Percentiles rank a stretch among this genome's conserved stretches.
phyloP scores from a whole-genome alignment of 1,284 basidiomycete species.

The Apiotrichum siamense region DNA sequence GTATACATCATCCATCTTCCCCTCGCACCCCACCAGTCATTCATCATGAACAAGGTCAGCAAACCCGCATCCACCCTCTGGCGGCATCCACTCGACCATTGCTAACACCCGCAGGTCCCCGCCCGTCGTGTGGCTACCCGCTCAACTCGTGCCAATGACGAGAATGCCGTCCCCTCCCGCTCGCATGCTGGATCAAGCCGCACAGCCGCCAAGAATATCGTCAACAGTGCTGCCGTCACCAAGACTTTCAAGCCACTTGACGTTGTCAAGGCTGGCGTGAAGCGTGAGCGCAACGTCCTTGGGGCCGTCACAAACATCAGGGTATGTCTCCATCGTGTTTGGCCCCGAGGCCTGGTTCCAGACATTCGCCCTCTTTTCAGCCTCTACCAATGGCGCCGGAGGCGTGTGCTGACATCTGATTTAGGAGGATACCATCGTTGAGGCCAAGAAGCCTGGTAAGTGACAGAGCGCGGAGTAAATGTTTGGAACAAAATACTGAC shows the following conservation, averaged over 20 bases:
- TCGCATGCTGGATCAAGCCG: constrained; percentile 1
- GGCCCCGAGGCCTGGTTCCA: not conserved
- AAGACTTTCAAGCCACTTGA: constrained; percentile 2
- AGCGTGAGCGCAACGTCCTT: constrained; percentile 40
- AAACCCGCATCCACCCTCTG: no score
- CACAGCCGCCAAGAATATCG: constrained; percentile 22
- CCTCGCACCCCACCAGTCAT: no score
- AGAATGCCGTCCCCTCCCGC: constrained; percentile 39
- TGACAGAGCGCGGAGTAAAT: not conserved
- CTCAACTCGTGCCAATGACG: constrained; percentile 31
- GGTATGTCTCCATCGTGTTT: constrained; percentile 9
- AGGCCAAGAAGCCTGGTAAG: constrained; percentile 34
- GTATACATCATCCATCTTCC: not conserved
- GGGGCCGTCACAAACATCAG: constrained; percentile 35
- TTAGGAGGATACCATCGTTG: constrained; percentile 25
- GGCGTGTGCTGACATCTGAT: constrained; percentile 2
- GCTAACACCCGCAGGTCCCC: constrained; percentile 9
- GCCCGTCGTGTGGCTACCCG: constrained; percentile 28
- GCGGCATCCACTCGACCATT: no score
- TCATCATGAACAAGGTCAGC: no score
- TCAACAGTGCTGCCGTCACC: constrained; percentile 4
- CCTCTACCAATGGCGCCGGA: not conserved
- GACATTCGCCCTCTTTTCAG: not conserved
- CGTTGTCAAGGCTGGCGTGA: constrained; percentile 34
- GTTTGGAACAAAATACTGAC: not conserved